A percentile compares a stretch with the other conserved stretches of the same genome.
phyloP scores from a whole-genome alignment of 768 basidiomycete species.

The Saitozyma podzolica region DNA sequence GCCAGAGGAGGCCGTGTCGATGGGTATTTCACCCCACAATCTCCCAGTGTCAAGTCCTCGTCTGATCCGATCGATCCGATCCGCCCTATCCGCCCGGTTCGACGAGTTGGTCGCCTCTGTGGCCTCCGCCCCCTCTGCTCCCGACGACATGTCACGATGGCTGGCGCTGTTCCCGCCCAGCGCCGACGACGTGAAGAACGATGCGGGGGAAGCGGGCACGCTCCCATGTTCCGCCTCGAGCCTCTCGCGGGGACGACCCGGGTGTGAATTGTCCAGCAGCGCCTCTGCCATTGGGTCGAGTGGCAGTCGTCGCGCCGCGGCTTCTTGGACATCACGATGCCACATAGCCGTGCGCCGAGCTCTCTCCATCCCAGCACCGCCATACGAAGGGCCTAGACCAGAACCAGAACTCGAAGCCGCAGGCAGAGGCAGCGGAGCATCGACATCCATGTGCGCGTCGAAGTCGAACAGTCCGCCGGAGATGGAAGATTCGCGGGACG shows the following conservation, averaged over 20 bases:
- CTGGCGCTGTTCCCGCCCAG: neutral
- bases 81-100: too few species aligned
- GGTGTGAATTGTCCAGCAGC: neutral
- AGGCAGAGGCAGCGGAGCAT: neutral
- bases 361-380: too few species aligned
- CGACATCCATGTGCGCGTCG: neutral
- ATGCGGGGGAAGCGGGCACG: neutral
- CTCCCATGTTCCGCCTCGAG: neutral
- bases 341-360: neutral
- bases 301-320: slow-evolving; percentile 7
- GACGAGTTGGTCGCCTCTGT: too few species aligned
- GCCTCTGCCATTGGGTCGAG: slow-evolving; percentile 7
- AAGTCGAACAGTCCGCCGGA: neutral
- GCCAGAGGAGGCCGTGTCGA: neutral
- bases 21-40: neutral
- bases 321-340: slow-evolving; percentile 7
- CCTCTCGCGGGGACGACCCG: neutral
- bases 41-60: too few species aligned
- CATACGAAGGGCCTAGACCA: neutral
- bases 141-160: neutral
- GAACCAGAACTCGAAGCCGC: neutral
- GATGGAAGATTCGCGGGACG: neutral
- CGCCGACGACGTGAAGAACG: neutral
- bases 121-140: too few species aligned
- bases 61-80: too few species aligned